Evolutionary conservation across 176 grass and related monocot species (phyloP), one percentile per base, ranked within the genome.

Genomic region (Bonia amplexicaulis): DNA sequence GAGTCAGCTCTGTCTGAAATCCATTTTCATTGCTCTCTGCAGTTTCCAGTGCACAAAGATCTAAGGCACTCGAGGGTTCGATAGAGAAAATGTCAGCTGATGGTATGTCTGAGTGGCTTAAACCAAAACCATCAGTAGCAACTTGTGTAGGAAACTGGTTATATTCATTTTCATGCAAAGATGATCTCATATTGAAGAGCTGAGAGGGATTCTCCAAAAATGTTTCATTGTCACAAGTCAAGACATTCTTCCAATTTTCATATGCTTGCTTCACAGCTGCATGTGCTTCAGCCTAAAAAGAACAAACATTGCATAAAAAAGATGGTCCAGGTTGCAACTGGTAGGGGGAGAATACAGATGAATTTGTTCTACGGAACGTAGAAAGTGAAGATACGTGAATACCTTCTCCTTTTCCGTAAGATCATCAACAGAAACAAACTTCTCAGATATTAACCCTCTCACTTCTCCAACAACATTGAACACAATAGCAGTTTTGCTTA

Each of bases 391-490:
- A 55, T 14, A 70, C 59, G 23, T 64, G 66, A 74, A 71, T 86
- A 99, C 96, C 84, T 78, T 94, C 54, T 94, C 89, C 19, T 89
- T 89, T 71, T 99, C 89, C 29, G 52, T 55, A 59, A 99, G 84
- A 76, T 86, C 81, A 44, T 89, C 53, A 73, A 94, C 71, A 60
- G 74, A 65, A 69, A 99, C 57, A 65, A 92, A 91, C 40, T 85
- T 85, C 63, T 91, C 90, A 25, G 76, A 85, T 63, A 92, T 72
- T 79, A 92, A 69, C 64, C 93, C 96, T 81, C 74, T 89, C 51
- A 89, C 53, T 87, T 94, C 93, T 85, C 96, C 93, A 57, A 99
- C 84, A 76, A 81, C 88, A 86, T 80, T 89, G 84, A 99, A 99
- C 57, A 96, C 90, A 16, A 94, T 80, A 67, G 87, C 90, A 61